Percentiles rank a stretch among this genome's conserved stretches.
These are phyloP conservation scores for Hymenoscyphus linearis DNA, from an alignment of 2,329 filamentous ascomycete species.

Conservation along the genomic window DNA sequence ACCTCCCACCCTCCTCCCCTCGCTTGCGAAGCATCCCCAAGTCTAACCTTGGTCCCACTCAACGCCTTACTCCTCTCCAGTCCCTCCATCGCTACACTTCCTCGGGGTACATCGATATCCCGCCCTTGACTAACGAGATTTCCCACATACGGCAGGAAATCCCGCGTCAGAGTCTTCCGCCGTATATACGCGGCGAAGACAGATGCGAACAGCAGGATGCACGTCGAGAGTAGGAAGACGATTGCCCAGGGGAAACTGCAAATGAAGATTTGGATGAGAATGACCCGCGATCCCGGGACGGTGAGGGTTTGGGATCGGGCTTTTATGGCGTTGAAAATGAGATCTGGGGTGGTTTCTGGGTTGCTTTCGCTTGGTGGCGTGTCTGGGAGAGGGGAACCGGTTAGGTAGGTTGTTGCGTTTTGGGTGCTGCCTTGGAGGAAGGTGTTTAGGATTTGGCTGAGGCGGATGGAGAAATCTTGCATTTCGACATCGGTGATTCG, in stretches of 20 bases:
- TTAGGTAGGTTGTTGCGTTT: constrained; percentile 14
- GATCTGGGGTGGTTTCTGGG: not conserved
- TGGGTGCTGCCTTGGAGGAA: constrained; percentile 14
- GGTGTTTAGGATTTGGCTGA: constrained; percentile 17
- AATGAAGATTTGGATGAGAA: not conserved
- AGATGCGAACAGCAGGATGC: constrained; percentile 11
- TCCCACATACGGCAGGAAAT: constrained; percentile 17
- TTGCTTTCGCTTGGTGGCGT: too few species aligned
- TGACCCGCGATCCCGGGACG: constrained; percentile 8
- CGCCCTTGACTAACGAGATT: constrained; percentile 12
- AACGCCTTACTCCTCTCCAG: constrained; percentile 10
- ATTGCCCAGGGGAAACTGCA: constrained; percentile 11
- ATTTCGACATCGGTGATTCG: constrained; percentile 14
- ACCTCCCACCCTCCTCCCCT: constrained; percentile 14
- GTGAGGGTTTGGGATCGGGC: constrained; percentile 7
- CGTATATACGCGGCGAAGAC: constrained; percentile 14
- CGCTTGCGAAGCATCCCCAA: constrained; percentile 23
- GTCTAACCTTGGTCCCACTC: constrained; percentile 14
- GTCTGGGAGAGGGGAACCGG: not conserved
- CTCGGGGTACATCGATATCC: constrained; percentile 12
- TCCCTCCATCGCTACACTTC: constrained; percentile 14
- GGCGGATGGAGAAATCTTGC: constrained; percentile 15
- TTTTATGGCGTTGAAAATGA: constrained; percentile 7
- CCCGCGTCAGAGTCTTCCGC: constrained; percentile 4
- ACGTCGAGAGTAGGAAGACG: constrained; percentile 14